A percentile compares a stretch with the other conserved stretches of the same genome.
Evolutionary conservation across 129 eudicot species (phyloP).

Genomic region (Silybum marianum): DNA sequence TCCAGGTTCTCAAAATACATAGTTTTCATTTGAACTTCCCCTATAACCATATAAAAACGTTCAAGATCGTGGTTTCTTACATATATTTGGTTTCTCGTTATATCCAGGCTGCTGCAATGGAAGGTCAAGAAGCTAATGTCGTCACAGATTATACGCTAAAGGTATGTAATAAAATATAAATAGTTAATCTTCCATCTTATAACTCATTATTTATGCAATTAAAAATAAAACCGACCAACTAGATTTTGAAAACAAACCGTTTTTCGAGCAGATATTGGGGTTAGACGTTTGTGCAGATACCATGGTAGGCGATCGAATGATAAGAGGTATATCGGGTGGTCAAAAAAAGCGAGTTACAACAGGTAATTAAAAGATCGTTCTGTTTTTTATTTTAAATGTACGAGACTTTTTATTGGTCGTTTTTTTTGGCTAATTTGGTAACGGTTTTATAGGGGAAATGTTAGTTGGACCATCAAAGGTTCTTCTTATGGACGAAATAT

Average conservation of each 20-base stretch:
- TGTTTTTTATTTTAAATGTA: not conserved
- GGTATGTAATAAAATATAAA: constrained; percentile 35
- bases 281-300: constrained; percentile 86
- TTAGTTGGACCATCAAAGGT: constrained; percentile 87
- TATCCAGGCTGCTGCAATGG: constrained; percentile 59
- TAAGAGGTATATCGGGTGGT: constrained; percentile 89
- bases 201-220: not conserved
- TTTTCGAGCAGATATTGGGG: constrained; percentile 61
- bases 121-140: constrained; percentile 64
- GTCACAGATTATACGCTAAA: constrained; percentile 70
- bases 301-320: constrained; percentile 74
- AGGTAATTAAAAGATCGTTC: constrained; percentile 41
- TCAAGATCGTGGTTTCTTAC: not conserved
- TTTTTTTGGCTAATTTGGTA: not conserved
- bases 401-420: not conserved
- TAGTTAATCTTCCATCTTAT: not conserved
- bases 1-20: not conserved
- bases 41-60: not conserved
- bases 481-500: constrained; percentile 92
- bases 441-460: constrained; percentile 62
- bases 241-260: not conserved
- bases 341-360: constrained; percentile 89
- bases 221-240: not conserved
- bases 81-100: not conserved
- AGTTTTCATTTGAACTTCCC: not conserved